Evolutionary conservation across 1,139 yeast species (phyloP).

Genomic region (Candida tropicalis): DNA sequence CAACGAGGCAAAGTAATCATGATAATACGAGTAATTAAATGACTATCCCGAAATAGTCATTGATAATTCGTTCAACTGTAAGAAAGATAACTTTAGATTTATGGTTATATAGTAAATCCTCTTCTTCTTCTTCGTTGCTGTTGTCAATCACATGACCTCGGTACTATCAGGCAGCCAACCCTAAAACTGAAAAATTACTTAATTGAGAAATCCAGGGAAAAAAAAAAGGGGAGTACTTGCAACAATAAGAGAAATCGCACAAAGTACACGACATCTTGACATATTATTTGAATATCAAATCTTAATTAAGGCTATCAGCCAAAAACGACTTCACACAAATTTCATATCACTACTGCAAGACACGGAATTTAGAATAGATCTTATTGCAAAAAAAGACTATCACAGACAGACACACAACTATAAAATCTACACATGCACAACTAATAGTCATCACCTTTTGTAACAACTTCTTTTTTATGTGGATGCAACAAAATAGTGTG

Average conservation of each 20-base stretch:
- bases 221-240: not conserved
- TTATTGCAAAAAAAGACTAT: not conserved
- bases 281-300: not conserved
- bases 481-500: constrained; percentile 93
- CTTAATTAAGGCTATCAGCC: no score
- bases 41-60: no score
- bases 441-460: constrained; percentile 91
- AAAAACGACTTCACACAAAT: no score
- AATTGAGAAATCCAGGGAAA: constrained; percentile 1
- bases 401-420: not conserved
- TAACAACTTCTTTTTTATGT: constrained; percentile 89
- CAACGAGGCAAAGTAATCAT: no score
- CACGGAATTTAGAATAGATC: not conserved
- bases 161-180: not conserved
- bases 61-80: no score
- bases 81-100: no score
- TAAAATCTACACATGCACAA: not conserved
- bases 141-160: constrained; percentile 6
- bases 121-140: no score
- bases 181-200: not conserved
- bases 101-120: no score
- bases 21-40: no score
- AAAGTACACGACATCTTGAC: not conserved
- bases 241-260: not conserved
- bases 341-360: not conserved